A percentile compares a stretch with the other conserved stretches of the same genome.
Conservation (phyloP, 73 alveolate genomes). For the Tetrahymena malaccensis region DNA sequence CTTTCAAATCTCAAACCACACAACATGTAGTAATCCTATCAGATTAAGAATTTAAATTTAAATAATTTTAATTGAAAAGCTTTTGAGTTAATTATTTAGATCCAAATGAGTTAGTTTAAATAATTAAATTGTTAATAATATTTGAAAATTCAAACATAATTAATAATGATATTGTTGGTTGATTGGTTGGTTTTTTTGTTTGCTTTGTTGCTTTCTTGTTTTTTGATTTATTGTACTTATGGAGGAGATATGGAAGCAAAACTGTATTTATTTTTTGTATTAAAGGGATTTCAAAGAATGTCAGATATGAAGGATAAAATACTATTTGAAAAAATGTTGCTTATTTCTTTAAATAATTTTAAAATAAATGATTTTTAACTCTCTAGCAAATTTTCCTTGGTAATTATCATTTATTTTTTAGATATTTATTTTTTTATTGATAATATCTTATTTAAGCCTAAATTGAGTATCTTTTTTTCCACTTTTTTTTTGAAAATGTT, state of each 20-base stretch:
- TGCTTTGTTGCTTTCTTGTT: too few species aligned
- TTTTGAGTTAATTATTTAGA: not conserved
- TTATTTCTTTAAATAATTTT: too few species aligned
- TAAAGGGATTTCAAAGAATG: too few species aligned
- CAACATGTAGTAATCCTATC: slow-evolving; percentile 32
- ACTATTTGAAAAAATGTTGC: not conserved
- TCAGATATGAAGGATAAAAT: too few species aligned
- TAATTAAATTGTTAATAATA: too few species aligned
- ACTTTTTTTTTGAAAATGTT: not conserved
- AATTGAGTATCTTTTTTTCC: not conserved
- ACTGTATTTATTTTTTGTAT: too few species aligned
- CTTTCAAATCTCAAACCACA: slow-evolving; percentile 38
- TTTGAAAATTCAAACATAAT: too few species aligned
- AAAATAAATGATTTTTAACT: not conserved
- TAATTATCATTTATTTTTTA: not conserved
- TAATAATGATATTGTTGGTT: too few species aligned
- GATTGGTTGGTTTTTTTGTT: too few species aligned
- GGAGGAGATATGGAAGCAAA: too few species aligned
- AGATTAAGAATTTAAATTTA: not conserved
- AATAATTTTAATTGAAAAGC: not conserved
- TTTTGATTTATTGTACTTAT: too few species aligned
- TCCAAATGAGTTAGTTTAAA: not conserved
- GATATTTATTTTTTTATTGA: not conserved
- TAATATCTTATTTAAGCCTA: not conserved
- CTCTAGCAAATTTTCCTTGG: not conserved